Base-by-base conservation (phyloP, 1,139 yeast genomes). In the Suhomyces wounanorum region DNA sequence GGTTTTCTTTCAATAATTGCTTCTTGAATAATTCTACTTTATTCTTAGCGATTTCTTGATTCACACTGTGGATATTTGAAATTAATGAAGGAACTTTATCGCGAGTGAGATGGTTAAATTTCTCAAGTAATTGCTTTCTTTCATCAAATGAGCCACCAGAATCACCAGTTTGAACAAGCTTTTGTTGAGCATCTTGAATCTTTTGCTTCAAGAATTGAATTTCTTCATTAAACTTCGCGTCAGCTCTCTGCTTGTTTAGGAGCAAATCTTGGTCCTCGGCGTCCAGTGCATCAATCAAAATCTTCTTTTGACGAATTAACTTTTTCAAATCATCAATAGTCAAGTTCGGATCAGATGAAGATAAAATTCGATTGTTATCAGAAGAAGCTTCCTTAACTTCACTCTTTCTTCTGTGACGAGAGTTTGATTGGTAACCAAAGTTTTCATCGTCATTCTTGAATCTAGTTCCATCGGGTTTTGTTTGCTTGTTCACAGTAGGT, bases 71-170 rank as follows among this genome's bases (percentile, higher is more conserved):
- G 45, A 94, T 86, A 45, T 81, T 78, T 6, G 81, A 69, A 39
- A 91, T 81, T 51, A 94, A 72, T 42, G 70, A 70, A 1, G 98
- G 96, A 36, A 91, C 85, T 55, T 77, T 79, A 52, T 85, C 89
- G 40, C 72, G 67, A 13, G 89, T 81, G 51, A 87, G 76, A 18
- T 69, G 70, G 57, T 81, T 79, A 53, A 88, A 77, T 58, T 77
- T 79, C 8, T 70, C 64, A 42, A 81, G 66, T 46, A 87, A 70
- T n/a, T 64, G 61, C 47, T 70, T 69, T 64, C 75, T 82, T 42
- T 68, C 69, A 6, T 70, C 70, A 31, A 72, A 64, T 26, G 77
- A 68, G 18, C 73, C 74, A 1, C 64, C 66, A 1, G 65, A 56
- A 3, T 64, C 52, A 7, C 67, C 63, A 13, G 55, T 60, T 52